Base-by-base conservation (phyloP, 1,284 basidiomycete genomes). In the Pseudozyma sp. region DNA sequence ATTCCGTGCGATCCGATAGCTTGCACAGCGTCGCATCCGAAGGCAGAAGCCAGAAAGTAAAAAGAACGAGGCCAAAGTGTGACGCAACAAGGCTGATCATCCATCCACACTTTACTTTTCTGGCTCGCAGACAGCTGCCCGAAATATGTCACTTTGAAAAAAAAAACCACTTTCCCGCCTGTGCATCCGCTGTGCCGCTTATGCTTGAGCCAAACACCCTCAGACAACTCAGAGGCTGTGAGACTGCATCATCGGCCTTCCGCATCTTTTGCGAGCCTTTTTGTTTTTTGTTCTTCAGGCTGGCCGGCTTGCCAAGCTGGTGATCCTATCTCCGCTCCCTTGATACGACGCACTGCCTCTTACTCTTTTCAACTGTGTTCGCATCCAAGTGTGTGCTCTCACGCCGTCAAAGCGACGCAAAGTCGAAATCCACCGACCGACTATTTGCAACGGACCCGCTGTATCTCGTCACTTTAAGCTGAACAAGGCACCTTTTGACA, bases 1-100 rank as follows among this genome's bases (percentile, higher is more conserved):
- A 13, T 58, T 51, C 56, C 56, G 56, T 43, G 38, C 48, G 21
- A 58, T 50, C 56, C 56, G 56, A 58, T 50, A 39, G 25, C 25
- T 39, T 43, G 48, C 48, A 49, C 56, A 44, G 11, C 12, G 39
- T 35, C 6, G 14, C 25, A 35, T 40, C 25, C 44, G 45, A 57
- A 21, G 31, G 19, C 19, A 21, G 11, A 7, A 47, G 18, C 16
- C 19, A 47, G 16, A 31, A 31, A 31, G 25, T 6, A 6, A 31
- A 31, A 31, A 31, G 25, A 31, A 31, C 25, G 25, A 31, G 25
- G 25, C 25, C 6, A 31, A 31, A 31, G 25, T 31, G 25, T 31
- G 25, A 31, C 25, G 25, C 25, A 31, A 31, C 25, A 31, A 31
- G 25, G 25, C 25, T 31, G 25, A 31, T 31, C 25, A 31, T 31